phyloP scores from a whole-genome alignment of 2,329 filamentous ascomycete genomes.

The Thielaviopsis punctulata region DNA sequence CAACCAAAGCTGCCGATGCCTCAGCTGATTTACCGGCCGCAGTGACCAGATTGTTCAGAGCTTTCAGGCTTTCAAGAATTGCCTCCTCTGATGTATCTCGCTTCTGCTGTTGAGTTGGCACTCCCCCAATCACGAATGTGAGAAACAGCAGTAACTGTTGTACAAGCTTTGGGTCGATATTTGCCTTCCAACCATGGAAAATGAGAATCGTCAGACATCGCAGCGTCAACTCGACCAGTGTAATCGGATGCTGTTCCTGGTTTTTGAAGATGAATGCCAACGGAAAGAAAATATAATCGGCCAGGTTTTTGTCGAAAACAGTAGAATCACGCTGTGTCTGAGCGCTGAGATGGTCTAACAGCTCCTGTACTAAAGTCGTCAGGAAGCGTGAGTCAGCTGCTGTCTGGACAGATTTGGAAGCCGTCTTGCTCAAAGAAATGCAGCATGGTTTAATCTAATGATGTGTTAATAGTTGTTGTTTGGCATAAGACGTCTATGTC shows the following conservation, averaged over 20 bases:
- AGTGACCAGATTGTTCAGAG: constrained; percentile 48
- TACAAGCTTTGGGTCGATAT: constrained; percentile 53
- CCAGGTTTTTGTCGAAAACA: constrained; percentile 60
- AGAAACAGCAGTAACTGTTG: constrained; percentile 76
- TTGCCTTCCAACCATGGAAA: constrained; percentile 58
- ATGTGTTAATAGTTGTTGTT: constrained; percentile 3
- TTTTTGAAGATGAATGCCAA: constrained; percentile 71
- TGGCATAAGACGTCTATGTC: too few relatives aligned
- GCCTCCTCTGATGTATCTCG: constrained; percentile 52
- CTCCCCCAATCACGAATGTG: constrained; percentile 62
- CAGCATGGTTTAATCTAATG: constrained; percentile 44
- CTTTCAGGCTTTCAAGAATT: constrained; percentile 49
- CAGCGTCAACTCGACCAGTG: constrained; percentile 57
- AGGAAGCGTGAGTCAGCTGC: constrained; percentile 27
- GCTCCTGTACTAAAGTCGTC: constrained; percentile 25
- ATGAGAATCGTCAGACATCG: constrained; percentile 61
- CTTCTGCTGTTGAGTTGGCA: constrained; percentile 36
- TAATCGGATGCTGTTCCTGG: constrained; percentile 53
- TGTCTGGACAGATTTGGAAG: constrained; percentile 30
- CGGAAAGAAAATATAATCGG: constrained; percentile 91
- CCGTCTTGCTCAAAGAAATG: constrained; percentile 40
- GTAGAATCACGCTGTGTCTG: constrained; percentile 27
- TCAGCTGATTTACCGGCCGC: constrained; percentile 35
- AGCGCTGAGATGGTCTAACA: constrained; percentile 29
- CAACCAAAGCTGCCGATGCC: constrained; percentile 32